phyloP scores from a whole-genome alignment of 305 asterid genomes.

The Andrographis paniculata region DNA sequence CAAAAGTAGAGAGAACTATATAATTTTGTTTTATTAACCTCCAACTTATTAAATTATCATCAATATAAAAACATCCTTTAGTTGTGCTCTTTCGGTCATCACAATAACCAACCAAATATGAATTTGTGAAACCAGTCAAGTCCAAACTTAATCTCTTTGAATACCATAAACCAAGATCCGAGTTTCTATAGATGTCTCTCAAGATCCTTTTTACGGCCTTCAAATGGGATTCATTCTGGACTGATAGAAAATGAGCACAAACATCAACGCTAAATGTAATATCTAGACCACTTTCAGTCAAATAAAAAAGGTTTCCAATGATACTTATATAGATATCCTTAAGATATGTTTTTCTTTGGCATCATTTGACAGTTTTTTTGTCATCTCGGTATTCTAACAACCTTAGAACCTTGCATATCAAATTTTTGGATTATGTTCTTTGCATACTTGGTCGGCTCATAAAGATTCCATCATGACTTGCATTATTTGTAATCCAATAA shows the following conservation, averaged over 20 bases:
- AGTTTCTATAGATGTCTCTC: background rate
- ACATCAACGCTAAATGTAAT: background rate
- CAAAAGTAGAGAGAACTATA: background rate
- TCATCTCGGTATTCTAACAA: background rate
- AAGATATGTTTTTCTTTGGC: background rate
- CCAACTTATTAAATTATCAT: background rate
- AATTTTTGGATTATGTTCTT: too few relatives aligned
- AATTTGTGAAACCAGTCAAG: too few relatives aligned
- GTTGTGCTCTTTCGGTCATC: background rate
- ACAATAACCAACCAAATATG: background rate
- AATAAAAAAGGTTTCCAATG: background rate
- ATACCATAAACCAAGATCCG: background rate
- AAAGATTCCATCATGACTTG: too few relatives aligned
- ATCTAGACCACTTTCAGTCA: background rate
- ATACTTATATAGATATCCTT: background rate
- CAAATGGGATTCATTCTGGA: background rate
- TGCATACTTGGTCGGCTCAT: too few relatives aligned
- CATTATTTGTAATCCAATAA: too few relatives aligned
- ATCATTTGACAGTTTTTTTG: background rate
- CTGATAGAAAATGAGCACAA: background rate
- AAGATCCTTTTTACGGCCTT: background rate
- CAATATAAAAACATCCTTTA: background rate
- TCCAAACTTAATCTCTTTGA: background rate
- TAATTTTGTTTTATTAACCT: background rate
- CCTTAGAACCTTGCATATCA: too few relatives aligned